A percentile compares a stretch with the other conserved stretches of the same genome.
These are phyloP conservation scores for Dryas octopetala DNA, from an alignment of 306 rosid species.

Conservation along the genomic window DNA sequence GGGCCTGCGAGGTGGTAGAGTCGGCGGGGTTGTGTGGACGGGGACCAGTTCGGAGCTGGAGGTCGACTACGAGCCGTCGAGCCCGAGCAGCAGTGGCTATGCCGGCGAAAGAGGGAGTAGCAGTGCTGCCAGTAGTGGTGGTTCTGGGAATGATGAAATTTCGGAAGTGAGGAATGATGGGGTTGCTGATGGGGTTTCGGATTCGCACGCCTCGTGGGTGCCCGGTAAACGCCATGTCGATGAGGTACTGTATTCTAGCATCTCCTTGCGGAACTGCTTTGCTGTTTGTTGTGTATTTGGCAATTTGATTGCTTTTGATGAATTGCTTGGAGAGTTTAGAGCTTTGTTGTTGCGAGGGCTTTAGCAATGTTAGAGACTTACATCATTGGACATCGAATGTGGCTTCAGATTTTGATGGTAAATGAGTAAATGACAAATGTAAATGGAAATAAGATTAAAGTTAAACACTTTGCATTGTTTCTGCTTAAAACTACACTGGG, in stretches of 20 bases:
- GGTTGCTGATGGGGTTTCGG: conserved; percentile 36
- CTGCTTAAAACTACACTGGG: too few species aligned
- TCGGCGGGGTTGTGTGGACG: conserved; percentile 34
- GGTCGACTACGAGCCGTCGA: conserved; percentile 44
- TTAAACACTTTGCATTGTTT: too few species aligned
- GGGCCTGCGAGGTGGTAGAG: conserved; percentile 25
- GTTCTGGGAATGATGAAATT: conserved; percentile 45
- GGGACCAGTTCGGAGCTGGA: conserved; percentile 62
- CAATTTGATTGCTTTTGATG: background rate
- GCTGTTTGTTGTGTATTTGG: background rate
- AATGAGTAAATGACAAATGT: too few species aligned
- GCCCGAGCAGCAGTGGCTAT: conserved; percentile 88
- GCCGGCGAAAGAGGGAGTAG: conserved; percentile 82
- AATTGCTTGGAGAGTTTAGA: background rate
- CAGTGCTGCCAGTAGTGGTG: conserved; percentile 53
- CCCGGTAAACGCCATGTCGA: conserved; percentile 62
- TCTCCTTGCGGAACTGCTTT: background rate
- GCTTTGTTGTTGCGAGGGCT: conserved; percentile 1
- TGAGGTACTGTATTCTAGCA: conserved; percentile 52
- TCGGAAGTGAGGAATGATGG: conserved; percentile 44
- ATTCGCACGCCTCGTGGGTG: conserved; percentile 49
- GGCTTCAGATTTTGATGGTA: background rate
- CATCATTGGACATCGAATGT: background rate
- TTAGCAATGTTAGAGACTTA: background rate
- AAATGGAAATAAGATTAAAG: background rate